Evolutionary conservation across 306 rosid species (phyloP).

Genomic region (Hippophae gyantsensis): DNA sequence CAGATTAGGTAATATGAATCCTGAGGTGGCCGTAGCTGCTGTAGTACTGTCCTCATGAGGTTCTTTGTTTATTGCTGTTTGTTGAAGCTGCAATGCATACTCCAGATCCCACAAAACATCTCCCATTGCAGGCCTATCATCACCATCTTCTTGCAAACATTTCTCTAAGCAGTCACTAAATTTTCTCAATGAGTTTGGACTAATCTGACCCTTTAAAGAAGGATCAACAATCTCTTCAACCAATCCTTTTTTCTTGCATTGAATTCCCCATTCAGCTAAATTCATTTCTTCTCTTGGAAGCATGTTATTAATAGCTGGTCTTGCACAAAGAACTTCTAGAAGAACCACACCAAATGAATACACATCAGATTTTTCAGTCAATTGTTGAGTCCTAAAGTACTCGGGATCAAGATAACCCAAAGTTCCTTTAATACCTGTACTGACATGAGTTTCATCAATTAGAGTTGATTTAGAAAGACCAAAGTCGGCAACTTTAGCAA

Average conservation of each 20-base stretch:
- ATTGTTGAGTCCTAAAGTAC: constrained; percentile 31
- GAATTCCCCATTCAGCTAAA: constrained; percentile 44
- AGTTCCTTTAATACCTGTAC: constrained; percentile 44
- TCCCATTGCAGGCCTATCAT: constrained; percentile 38
- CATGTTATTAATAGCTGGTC: constrained; percentile 29
- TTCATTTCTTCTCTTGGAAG: constrained; percentile 39
- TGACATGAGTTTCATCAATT: constrained; percentile 36
- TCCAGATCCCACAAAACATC: constrained; percentile 56
- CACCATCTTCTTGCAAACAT: constrained; percentile 31
- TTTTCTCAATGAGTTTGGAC: constrained; percentile 37
- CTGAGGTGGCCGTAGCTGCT: constrained; percentile 14
- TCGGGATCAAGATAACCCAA: constrained; percentile 51
- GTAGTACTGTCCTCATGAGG: constrained; percentile 36
- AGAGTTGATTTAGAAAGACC: constrained; percentile 39
- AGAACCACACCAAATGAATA: constrained; percentile 49
- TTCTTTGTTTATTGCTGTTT: constrained; percentile 19
- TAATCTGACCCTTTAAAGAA: constrained; percentile 24
- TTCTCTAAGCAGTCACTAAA: constrained; percentile 34
- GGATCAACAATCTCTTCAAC: constrained; percentile 41
- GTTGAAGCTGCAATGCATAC: constrained; percentile 47
- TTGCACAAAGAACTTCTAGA: constrained; percentile 40
- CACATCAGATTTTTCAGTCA: constrained; percentile 44
- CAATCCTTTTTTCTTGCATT: constrained; percentile 34
- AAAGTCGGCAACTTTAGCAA: constrained; percentile 50
- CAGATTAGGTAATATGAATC: constrained; percentile 11